phyloP scores from a whole-genome alignment of 345 rosid genomes.

The Salix suchowensis region DNA sequence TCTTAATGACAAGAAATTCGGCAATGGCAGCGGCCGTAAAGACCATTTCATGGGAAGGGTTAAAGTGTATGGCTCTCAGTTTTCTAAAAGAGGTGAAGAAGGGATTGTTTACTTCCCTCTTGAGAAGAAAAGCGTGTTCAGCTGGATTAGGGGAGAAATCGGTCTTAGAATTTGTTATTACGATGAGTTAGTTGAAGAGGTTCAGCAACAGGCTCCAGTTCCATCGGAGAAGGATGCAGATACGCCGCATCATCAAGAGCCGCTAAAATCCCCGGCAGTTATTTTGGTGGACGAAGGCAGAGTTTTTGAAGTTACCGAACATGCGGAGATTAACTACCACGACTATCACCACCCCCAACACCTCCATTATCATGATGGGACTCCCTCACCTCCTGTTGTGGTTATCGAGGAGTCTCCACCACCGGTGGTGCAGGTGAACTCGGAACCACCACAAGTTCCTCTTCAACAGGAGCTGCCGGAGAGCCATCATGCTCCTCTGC shows the following conservation, averaged over 20 bases:
- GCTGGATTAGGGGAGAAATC: slow-evolving; percentile 89
- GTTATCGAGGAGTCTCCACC: slow-evolving; percentile 56
- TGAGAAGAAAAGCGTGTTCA: slow-evolving; percentile 91
- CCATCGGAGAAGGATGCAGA: slow-evolving; percentile 16
- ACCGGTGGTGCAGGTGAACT: slow-evolving; percentile 19
- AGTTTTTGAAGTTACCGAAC: slow-evolving; percentile 42
- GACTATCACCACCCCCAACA: not conserved
- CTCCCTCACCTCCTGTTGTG: slow-evolving; percentile 47
- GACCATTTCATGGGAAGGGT: slow-evolving; percentile 89
- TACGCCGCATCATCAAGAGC: slow-evolving; percentile 33
- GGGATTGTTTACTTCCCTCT: slow-evolving; percentile 67
- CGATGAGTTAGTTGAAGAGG: slow-evolving; percentile 57
- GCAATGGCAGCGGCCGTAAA: slow-evolving; percentile 76
- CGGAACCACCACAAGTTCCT: slow-evolving; percentile 13
- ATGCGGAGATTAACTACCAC: slow-evolving; percentile 25
- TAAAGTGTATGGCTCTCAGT: slow-evolving; percentile 80
- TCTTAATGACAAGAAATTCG: slow-evolving; percentile 64
- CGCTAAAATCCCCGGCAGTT: slow-evolving; percentile 28
- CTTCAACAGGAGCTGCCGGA: slow-evolving; percentile 21
- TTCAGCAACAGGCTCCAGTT: slow-evolving; percentile 25
- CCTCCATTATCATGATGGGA: slow-evolving; percentile 13
- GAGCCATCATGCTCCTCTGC: not conserved
- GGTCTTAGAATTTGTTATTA: slow-evolving; percentile 71
- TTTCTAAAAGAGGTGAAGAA: slow-evolving; percentile 63
- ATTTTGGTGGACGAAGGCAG: slow-evolving; percentile 56